Evolutionary conservation across 2,329 filamentous ascomycete species (phyloP).

Genomic region (Pseudopyricularia javanii): DNA sequence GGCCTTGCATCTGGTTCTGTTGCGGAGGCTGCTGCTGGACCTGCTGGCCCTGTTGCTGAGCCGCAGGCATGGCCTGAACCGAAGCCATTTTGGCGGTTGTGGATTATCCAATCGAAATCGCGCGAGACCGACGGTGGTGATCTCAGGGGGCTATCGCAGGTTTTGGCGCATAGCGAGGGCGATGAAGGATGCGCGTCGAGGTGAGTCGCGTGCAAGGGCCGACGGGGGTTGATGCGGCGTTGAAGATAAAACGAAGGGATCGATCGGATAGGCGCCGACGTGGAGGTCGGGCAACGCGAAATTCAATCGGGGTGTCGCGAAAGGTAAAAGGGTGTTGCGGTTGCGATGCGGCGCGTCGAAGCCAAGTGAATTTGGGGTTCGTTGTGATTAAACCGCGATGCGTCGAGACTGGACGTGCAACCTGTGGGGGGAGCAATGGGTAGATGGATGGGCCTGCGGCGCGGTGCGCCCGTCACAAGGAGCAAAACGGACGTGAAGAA

Average conservation of each 20-base stretch:
- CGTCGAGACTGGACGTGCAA: neutral
- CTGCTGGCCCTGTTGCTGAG: conserved; percentile 31
- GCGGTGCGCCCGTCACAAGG: neutral
- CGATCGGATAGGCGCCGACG: neutral
- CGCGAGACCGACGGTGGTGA: conserved; percentile 1
- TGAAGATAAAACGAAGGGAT: neutral
- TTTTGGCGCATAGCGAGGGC: conserved; percentile 1
- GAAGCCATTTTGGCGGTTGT: conserved; percentile 56
- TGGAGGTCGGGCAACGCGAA: neutral
- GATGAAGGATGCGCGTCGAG: neutral
- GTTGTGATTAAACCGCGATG: neutral
- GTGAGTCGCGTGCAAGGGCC: neutral
- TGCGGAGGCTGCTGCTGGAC: neutral
- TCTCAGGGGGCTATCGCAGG: neutral
- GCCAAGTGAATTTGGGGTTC: neutral
- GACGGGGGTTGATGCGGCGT: neutral
- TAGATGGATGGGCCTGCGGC: neutral
- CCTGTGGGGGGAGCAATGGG: neutral
- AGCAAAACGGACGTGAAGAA: conserved; percentile 21
- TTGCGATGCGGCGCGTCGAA: neutral
- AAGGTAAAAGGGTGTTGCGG: neutral
- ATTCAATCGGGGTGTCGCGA: neutral
- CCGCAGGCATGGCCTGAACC: conserved; percentile 58
- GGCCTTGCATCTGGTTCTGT: neutral
- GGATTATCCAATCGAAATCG: neutral